These are phyloP conservation scores for Annona squamosa DNA, from an alignment of 164 flowering plant species.

Conservation along the genomic window DNA sequence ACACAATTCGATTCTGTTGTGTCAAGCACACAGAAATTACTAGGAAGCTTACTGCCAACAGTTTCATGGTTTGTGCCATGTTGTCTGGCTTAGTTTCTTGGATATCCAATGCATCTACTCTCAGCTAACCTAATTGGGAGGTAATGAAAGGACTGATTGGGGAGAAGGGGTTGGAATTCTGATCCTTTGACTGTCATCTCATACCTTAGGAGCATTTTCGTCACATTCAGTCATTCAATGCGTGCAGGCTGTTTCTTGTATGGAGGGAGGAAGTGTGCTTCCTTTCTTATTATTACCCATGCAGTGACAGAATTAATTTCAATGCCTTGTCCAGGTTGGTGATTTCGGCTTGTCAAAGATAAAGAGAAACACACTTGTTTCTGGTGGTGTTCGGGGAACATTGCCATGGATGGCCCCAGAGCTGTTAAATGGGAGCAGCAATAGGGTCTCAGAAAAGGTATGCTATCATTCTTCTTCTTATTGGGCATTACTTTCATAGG, in stretches of 20 bases:
- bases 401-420: conserved; percentile 99
- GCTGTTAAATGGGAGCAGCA: conserved; percentile 91
- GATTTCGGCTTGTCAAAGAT: conserved; percentile 98
- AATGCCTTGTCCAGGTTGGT: conserved; percentile 54
- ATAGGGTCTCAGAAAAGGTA: conserved; percentile 96
- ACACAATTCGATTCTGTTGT: background rate
- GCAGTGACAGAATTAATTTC: background rate
- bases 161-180: background rate
- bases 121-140: too few species aligned
- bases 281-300: background rate
- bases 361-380: conserved; percentile 90
- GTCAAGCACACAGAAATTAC: background rate
- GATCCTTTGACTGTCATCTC: background rate
- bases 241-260: background rate
- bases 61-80: background rate
- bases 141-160: background rate
- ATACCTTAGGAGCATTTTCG: background rate
- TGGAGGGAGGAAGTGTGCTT: background rate
- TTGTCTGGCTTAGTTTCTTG: background rate
- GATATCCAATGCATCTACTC: too few species aligned
- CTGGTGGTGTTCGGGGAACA: conserved; percentile 98
- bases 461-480: background rate
- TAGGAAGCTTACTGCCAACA: background rate
- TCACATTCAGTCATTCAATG: background rate
- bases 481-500: background rate